Evolutionary conservation across 129 eudicot species (phyloP).

Genomic region (Lactuca saligna): DNA sequence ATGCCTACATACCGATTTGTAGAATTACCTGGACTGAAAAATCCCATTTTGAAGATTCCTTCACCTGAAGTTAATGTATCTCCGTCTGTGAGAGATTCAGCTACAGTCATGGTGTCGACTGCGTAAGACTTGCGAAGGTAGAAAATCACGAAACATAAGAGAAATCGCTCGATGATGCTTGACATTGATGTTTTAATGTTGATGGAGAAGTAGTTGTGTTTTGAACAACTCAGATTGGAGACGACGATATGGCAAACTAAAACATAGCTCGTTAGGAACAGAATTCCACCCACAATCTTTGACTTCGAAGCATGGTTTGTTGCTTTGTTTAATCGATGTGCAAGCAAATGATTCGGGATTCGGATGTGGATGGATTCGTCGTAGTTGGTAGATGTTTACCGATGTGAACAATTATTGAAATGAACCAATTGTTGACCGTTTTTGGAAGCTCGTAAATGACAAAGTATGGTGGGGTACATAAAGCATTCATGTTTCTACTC

Average conservation of each 20-base stretch:
- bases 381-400: not conserved
- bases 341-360: not conserved
- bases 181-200: not conserved
- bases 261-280: not conserved
- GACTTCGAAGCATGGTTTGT: not conserved
- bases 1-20: slow-evolving; percentile 16
- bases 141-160: not conserved
- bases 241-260: not conserved
- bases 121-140: not conserved
- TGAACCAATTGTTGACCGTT: not conserved
- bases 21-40: slow-evolving; percentile 13
- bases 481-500: not conserved
- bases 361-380: not conserved
- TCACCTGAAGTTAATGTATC: slow-evolving; percentile 19
- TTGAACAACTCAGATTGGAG: not conserved
- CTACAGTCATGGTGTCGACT: slow-evolving; percentile 15
- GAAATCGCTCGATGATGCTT: not conserved
- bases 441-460: not conserved
- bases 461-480: not conserved
- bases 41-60: slow-evolving; percentile 16
- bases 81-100: slow-evolving; percentile 22
- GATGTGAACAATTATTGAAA: not conserved
- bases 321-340: not conserved
- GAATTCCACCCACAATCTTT: not conserved
- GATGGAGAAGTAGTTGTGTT: not conserved